A percentile compares a stretch with the other conserved stretches of the same genome.
phyloP scores from a whole-genome alignment of 78 protist genomes.

The Dictyostelium brefeldianum region DNA sequence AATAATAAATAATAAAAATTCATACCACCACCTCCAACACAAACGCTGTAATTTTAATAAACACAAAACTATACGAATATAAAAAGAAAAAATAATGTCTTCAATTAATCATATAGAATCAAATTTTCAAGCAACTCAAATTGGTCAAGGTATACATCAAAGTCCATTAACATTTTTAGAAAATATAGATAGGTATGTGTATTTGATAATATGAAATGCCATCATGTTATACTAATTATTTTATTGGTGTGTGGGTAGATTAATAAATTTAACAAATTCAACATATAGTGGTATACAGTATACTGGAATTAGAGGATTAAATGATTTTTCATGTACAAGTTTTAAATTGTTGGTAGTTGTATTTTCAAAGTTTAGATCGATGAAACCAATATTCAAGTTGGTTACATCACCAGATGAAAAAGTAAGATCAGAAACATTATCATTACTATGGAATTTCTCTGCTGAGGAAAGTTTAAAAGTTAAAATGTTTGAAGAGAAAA shows the following conservation, averaged over 20 bases:
- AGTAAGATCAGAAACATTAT: constrained; percentile 12
- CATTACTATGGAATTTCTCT: constrained; percentile 75
- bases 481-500: constrained; percentile 64
- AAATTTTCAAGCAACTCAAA: not conserved
- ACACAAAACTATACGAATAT: not conserved
- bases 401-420: constrained; percentile 50
- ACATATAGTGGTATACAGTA: constrained; percentile 41
- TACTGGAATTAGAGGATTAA: constrained; percentile 53
- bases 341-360: constrained; percentile 57
- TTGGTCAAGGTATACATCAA: not conserved
- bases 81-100: not conserved
- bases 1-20: too few relatives aligned
- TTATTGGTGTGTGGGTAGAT: too few relatives aligned
- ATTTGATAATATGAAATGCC: too few relatives aligned
- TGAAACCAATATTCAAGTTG: constrained; percentile 38
- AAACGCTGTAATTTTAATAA: too few relatives aligned
- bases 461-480: constrained; percentile 69
- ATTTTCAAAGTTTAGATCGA: constrained; percentile 52
- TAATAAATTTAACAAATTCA: constrained; percentile 58
- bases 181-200: constrained; percentile 80
- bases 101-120: constrained; percentile 51
- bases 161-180: constrained; percentile 38
- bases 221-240: too few relatives aligned
- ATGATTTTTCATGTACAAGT: constrained; percentile 36
- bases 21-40: too few relatives aligned